Base-by-base conservation (phyloP, 75 land plant species). In the Ceratopteris richardii region DNA sequence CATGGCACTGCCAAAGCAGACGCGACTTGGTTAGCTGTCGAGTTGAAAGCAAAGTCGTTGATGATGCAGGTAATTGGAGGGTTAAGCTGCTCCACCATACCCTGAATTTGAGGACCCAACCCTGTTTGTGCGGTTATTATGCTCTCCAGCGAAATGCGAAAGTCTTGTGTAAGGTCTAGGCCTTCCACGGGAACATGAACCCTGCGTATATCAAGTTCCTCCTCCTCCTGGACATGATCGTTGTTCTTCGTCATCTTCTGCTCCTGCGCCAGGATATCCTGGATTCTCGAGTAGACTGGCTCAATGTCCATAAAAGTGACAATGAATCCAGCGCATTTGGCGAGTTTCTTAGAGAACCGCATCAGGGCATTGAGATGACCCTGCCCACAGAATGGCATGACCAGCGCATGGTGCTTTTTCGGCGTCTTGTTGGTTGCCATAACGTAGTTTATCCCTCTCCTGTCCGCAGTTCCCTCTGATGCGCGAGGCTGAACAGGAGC, bases 281-380 rank as follows among this genome's bases (percentile, higher is more conserved):
- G 31, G 27, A 58, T 21, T 0, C 69, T 44, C 1, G 54, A 41
- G 30, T 70, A 66, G 60, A 28, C 33, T 42, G 40, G 21, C 0
- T 25, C 29, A 17, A 58, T 61, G 51, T 70, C 63, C 40, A 70
- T 52, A 42, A 70, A 56, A 24, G 72, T 62, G 54, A 70, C 57
- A 27, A 29, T 27, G 60, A 61, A 62, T 27, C 48, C 61, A 10
- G 47, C 26, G n/a, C n/a, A n/a, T 14, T 51, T 46, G 10, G 31
- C 65, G 14, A 70, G 58, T 14, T 29, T 18, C 55, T 18, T 62
- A 20, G 51, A 67, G 37, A 70, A 52, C 17, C 62, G 72, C 72
- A 70, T 39, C 50, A 18, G 0, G 6, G 72, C 66, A 12, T 56
- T 70, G 33, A 70, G 21, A 29, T 63, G 66, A 14, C 72, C 72